Conservation (phyloP, 805 yeast species). For the Komagataella pastoris region DNA sequence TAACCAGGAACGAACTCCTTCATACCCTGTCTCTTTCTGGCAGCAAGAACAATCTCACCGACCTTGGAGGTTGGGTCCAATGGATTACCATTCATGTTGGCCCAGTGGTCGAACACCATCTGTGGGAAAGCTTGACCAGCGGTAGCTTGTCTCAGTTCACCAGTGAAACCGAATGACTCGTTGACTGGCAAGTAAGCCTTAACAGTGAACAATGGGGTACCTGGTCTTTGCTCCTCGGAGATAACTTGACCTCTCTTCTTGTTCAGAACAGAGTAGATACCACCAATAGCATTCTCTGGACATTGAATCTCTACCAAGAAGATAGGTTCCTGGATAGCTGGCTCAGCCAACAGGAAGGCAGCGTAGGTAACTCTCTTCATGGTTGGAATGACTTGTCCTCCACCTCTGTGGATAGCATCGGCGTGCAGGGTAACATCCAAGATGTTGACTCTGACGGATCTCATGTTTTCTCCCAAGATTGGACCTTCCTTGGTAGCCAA, state of each 20-base stretch:
- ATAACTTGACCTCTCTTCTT: conserved; percentile 99
- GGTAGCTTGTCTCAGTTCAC: conserved; percentile 98
- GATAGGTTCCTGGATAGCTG: conserved; percentile 98
- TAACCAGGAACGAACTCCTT: conserved; percentile 97
- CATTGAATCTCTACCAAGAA: conserved; percentile 99
- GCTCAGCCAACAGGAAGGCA: conserved; percentile 94
- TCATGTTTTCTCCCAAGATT: conserved; percentile 88
- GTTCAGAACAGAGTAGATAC: conserved; percentile 99
- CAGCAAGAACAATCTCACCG: conserved; percentile 41
- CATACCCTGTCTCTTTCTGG: conserved; percentile 94
- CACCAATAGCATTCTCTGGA: conserved; percentile 99
- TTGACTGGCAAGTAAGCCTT: conserved; percentile 99
- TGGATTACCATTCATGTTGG: conserved; percentile 83
- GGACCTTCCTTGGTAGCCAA: conserved; percentile 99
- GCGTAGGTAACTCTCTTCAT: conserved; percentile 99
- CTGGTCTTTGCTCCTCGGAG: conserved; percentile 99
- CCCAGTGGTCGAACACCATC: conserved; percentile 99
- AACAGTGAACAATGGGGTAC: conserved; percentile 99
- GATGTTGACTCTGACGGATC: conserved; percentile 95
- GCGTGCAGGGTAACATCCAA: conserved; percentile 99
- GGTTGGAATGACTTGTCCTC: conserved; percentile 99
- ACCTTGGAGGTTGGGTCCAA: conserved; percentile 68
- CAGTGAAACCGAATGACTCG: conserved; percentile 99
- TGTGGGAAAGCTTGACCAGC: conserved; percentile 99
- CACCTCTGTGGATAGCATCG: conserved; percentile 99